Base-by-base conservation (phyloP, 371 early-diverging fungal species). In the Mortierella sp. region DNA sequence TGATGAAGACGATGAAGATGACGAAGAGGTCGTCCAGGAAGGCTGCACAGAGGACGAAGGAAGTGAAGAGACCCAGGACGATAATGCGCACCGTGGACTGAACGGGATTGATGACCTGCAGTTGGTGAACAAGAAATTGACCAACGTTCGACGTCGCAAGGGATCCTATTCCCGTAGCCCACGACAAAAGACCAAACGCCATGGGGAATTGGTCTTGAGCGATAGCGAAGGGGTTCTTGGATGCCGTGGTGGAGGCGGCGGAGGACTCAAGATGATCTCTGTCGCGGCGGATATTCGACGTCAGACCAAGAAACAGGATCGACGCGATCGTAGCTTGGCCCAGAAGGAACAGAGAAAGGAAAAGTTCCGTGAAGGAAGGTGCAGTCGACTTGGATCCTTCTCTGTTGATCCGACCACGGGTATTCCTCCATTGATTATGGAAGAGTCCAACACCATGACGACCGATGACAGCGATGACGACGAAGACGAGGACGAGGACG, bases 221-320 rank as follows among this genome's bases (percentile, higher is more conserved):
- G 74, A 67, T 18, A 60, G 61, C 13, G 74, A 67, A 14, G 64
- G 61, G 14, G 61, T 64, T 13, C 30, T 67, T 30, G 64, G 68
- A 1, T 67, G 68, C 21, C 64, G 61, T 42, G 68, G 64, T n/a
- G 76, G 76, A 23, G 70, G 76, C 12, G 73, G 73, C 5, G 72
- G 72, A n/a, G 73, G 73, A 21, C 48, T 68, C 23, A 61, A 68
- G 45, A 52, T 64, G 65, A 54, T 64, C 23, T 54, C 54, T 21
- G 61, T 57, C 21, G 62, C 66, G n/a, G 64, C 52, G 7, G 64
- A 67, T 5, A 55, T 30, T 21, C 26, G 53, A 18, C 49, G 55
- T 1, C 56, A 57, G 23, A 28, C 63, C 13, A 24, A 62, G 21
- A 51, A 46, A 41, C 62, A 58, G 31, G 63, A 69, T 5, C 57